Evolutionary conservation across 495 filamentous ascomycete species (phyloP), one percentile per base, ranked within the genome.

Genomic region (Oleoguttula mirabilis): DNA sequence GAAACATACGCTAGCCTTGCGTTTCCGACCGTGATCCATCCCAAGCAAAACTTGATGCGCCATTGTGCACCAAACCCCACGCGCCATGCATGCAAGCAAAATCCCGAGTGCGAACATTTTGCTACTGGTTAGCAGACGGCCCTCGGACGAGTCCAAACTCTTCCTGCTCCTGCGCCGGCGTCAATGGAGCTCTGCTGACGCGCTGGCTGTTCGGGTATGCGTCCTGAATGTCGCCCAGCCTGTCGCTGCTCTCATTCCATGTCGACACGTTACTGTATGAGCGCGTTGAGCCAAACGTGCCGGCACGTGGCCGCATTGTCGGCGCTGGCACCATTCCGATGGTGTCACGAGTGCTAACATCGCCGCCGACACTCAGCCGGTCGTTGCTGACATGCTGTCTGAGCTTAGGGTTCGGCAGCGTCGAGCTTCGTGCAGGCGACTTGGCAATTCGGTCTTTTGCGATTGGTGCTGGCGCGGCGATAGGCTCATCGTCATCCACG

Each of bases 271-370:
- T n/a, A n/a, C n/a, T n/a, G n/a, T n/a, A n/a, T n/a, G n/a, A n/a
- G 8, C 31, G 12, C 23, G 11, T 7, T 14, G 43, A 47, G 23
- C 48, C 43, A 21, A 37, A 19, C n/a, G 48, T 47, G 14, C 36
- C 25, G 12, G 44, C 27, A 11, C 49, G 24, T 7, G 49, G 39
- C n/a, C 49, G 23, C 36, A 40, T 36, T 17, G 15, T n/a, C 14
- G 49, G 49, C 17, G 43, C 39, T 5, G 49, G 49, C 6, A 52
- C 49, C 17, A 10, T 43, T 21, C 49, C 49, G 27, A 52, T 52
- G 2, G 28, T 40, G 27, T 52, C 45, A 12, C 44, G 38, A 4
- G 49, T 43, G 34, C 49, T 52, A n/a, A 52, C 33, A 25, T 52
- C 49, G 20, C 44, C 49, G 14, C 49, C 49, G 10, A 48, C 34